Percentiles rank a stretch among this genome's conserved stretches.
Evolutionary conservation across 23 red algal species (phyloP).

Genomic region (Gracilaria domingensis): DNA sequence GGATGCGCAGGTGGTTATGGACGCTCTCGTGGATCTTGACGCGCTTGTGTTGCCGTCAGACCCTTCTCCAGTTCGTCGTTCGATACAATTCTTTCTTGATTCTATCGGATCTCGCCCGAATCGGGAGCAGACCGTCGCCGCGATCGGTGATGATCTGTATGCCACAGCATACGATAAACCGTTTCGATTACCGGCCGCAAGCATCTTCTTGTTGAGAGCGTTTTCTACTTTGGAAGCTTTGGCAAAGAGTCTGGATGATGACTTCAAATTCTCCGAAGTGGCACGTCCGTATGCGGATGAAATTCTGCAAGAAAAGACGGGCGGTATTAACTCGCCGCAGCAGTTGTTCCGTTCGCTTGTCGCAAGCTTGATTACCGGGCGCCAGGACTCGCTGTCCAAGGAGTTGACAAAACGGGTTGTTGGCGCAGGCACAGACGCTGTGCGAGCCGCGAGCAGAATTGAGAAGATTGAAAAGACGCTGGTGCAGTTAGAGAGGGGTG

Average conservation of each 20-base stretch:
- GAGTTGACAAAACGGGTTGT: conserved; percentile 40
- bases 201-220: conserved; percentile 87
- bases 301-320: conserved; percentile 70
- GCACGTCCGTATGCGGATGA: conserved; percentile 81
- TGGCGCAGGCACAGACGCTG: conserved; percentile 45
- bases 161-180: conserved; percentile 83
- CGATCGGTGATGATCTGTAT: conserved; percentile 92
- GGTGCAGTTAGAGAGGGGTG: conserved; percentile 74
- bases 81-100: conserved; percentile 91
- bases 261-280: conserved; percentile 83
- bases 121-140: conserved; percentile 87
- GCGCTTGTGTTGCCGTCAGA: conserved; percentile 74
- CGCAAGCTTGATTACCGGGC: conserved; percentile 33
- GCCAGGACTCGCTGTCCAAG: conserved; percentile 42
- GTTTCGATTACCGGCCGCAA: conserved; percentile 85
- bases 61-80: conserved; percentile 70
- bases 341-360: conserved; percentile 42
- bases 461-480: conserved; percentile 82
- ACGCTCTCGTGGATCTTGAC: conserved; percentile 72
- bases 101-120: conserved; percentile 69
- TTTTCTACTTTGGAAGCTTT: conserved; percentile 85
- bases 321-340: conserved; percentile 34
- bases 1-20: conserved; percentile 82
- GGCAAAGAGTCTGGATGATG: conserved; percentile 68
- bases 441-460: conserved; percentile 61